Percentiles rank a stretch among this genome's conserved stretches.
Conservation (phyloP, 1,284 basidiomycete species). For the Apiotrichum montevideense region DNA sequence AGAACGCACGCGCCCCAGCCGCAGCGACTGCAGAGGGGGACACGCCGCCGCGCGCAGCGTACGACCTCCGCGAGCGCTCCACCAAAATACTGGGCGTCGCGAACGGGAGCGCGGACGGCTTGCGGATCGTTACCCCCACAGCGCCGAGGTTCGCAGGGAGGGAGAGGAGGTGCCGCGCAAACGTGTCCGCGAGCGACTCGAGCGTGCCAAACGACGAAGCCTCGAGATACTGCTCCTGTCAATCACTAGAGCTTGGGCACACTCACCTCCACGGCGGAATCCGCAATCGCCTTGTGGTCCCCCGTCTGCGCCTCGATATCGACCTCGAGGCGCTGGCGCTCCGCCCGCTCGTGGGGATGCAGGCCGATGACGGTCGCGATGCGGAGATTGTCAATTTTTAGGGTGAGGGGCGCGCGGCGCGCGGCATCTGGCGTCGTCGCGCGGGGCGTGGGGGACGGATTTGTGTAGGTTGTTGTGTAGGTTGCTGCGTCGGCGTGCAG, state of each 20-base stretch:
- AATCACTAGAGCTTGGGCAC: no score
- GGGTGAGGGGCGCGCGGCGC: conserved; percentile 4
- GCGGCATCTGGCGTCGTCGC: neutral
- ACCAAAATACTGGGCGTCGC: conserved; percentile 63
- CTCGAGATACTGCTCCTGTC: conserved; percentile 41
- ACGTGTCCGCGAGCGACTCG: conserved; percentile 63
- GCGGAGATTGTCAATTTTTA: conserved; percentile 51
- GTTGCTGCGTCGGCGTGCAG: conserved; percentile 28
- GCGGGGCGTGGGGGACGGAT: neutral
- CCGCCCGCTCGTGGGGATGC: conserved; percentile 62
- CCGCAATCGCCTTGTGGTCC: conserved; percentile 48
- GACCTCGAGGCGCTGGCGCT: conserved; percentile 63
- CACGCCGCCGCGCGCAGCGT: conserved; percentile 23
- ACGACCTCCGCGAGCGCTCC: conserved; percentile 50
- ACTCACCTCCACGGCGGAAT: conserved; percentile 7
- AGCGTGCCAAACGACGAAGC: conserved; percentile 61
- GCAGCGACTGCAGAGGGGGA: neutral
- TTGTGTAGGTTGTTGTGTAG: conserved; percentile 12
- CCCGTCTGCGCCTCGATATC: conserved; percentile 48
- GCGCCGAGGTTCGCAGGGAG: conserved; percentile 19
- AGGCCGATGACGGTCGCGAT: conserved; percentile 62
- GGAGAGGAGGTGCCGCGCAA: conserved; percentile 50
- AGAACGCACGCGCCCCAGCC: neutral
- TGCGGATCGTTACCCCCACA: conserved; percentile 59
- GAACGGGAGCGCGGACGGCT: conserved; percentile 69